A percentile compares a stretch with the other conserved stretches of the same genome.
phyloP scores from a whole-genome alignment of 1,284 basidiomycete species.

The Wolfiporia cocos region DNA sequence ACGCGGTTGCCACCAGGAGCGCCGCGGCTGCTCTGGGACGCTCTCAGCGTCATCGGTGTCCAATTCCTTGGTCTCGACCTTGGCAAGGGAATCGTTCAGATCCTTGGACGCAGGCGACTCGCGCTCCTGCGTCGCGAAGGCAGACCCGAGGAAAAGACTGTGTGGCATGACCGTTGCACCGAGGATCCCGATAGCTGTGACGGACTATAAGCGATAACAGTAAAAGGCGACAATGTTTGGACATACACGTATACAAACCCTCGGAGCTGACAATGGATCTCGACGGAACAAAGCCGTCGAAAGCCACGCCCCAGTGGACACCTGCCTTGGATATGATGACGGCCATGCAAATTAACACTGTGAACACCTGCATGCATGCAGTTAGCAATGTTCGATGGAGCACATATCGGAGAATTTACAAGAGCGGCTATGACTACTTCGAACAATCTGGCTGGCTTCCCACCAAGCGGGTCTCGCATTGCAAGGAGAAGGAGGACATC shows the following conservation, averaged over 20 bases:
- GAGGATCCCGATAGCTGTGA: conserved; percentile 71
- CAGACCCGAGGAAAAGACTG: conserved; percentile 84
- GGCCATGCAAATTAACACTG: conserved; percentile 79
- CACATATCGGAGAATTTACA: conserved; percentile 26
- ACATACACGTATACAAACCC: conserved; percentile 77
- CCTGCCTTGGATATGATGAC: conserved; percentile 72
- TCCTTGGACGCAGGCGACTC: conserved; percentile 23
- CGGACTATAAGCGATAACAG: conserved; percentile 9
- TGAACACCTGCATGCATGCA: conserved; percentile 50
- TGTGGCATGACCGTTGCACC: conserved; percentile 92
- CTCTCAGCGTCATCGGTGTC: background rate
- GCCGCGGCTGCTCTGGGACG: background rate
- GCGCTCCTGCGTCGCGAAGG: conserved; percentile 78
- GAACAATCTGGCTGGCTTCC: conserved; percentile 60
- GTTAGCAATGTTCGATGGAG: background rate
- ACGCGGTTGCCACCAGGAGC: background rate
- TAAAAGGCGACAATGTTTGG: background rate
- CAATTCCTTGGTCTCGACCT: conserved; percentile 10
- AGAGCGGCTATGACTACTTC: conserved; percentile 67
- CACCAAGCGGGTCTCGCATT: conserved; percentile 53
- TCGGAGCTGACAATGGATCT: conserved; percentile 54
- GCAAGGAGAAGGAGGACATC: conserved; percentile 80
- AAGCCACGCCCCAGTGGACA: conserved; percentile 75
- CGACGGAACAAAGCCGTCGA: conserved; percentile 84
- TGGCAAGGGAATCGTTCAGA: conserved; percentile 1